phyloP scores from a whole-genome alignment of 2,329 filamentous ascomycete genomes.

The Phaeophleospora eucalypticola region DNA sequence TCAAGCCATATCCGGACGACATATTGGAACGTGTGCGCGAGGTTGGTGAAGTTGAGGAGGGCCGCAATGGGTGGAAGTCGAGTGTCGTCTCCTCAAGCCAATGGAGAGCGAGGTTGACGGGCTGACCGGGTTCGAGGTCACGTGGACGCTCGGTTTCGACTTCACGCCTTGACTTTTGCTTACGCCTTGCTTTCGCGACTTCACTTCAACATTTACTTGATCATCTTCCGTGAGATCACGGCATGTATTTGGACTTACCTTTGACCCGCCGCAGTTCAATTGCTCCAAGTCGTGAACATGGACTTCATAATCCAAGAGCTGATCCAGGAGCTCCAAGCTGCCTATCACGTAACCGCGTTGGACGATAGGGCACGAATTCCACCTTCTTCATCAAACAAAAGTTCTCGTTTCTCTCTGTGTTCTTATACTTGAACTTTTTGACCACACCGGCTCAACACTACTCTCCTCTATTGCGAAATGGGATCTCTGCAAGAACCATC shows the following conservation, averaged over 20 bases:
- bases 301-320: too few relatives aligned
- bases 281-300: too few relatives aligned
- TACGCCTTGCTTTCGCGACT: neutral
- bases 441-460: too few relatives aligned
- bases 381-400: too few relatives aligned
- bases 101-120: neutral
- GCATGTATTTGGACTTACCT: too few relatives aligned
- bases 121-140: neutral
- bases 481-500: constrained; percentile 4
- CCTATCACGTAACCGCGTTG: neutral
- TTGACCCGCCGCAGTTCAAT: too few relatives aligned
- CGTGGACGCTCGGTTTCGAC: neutral
- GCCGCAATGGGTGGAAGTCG: neutral
- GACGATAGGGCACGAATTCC: neutral
- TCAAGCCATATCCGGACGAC: constrained; percentile 79
- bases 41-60: constrained; percentile 3
- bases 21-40: constrained; percentile 44
- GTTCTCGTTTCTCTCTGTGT: too few relatives aligned
- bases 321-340: neutral
- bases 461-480: too few relatives aligned
- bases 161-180: neutral
- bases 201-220: constrained; percentile 1
- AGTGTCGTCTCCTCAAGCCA: neutral
- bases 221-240: too few relatives aligned
- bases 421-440: too few relatives aligned